Evolutionary conservation across 1,284 basidiomycete species (phyloP).

Genomic region (Inonotus obliquus): DNA sequence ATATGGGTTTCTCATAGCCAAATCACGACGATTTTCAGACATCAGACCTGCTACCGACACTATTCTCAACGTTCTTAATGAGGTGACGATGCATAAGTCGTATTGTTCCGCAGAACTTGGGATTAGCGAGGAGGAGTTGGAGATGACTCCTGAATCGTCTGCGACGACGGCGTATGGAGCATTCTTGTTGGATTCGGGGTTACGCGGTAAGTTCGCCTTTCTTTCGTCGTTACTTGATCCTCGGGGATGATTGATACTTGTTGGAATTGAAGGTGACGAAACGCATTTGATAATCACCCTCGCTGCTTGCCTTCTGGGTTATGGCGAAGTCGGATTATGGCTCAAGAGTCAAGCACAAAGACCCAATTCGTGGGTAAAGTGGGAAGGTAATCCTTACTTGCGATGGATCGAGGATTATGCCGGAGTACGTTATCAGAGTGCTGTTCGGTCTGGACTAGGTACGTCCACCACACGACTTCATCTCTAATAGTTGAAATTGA

Average conservation of each 20-base stretch:
- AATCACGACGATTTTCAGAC: constrained; percentile 60
- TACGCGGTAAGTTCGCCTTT: constrained; percentile 45
- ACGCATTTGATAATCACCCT: constrained; percentile 77
- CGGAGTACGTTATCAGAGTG: constrained; percentile 63
- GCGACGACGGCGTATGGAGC: constrained; percentile 82
- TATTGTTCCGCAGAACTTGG: constrained; percentile 68
- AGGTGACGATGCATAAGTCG: constrained; percentile 68
- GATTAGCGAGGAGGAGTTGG: constrained; percentile 55
- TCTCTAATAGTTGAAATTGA: neutral
- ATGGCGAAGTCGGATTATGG: constrained; percentile 92
- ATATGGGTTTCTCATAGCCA: constrained; percentile 75
- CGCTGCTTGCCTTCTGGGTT: constrained; percentile 85
- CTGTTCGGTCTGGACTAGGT: constrained; percentile 73
- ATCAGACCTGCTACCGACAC: constrained; percentile 67
- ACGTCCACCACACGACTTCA: constrained; percentile 23
- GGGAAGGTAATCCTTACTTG: constrained; percentile 69
- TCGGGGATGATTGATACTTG: neutral
- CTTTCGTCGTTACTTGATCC: neutral
- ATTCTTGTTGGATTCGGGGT: constrained; percentile 77
- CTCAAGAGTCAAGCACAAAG: constrained; percentile 51
- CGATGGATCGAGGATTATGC: constrained; percentile 85
- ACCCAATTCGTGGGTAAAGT: constrained; percentile 48
- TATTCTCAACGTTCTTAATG: constrained; percentile 61
- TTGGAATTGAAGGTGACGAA: constrained; percentile 51
- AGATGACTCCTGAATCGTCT: constrained; percentile 57